A percentile compares a stretch with the other conserved stretches of the same genome.
Evolutionary conservation across 345 rosid species (phyloP).

Genomic region (Rhodomyrtus tomentosa): DNA sequence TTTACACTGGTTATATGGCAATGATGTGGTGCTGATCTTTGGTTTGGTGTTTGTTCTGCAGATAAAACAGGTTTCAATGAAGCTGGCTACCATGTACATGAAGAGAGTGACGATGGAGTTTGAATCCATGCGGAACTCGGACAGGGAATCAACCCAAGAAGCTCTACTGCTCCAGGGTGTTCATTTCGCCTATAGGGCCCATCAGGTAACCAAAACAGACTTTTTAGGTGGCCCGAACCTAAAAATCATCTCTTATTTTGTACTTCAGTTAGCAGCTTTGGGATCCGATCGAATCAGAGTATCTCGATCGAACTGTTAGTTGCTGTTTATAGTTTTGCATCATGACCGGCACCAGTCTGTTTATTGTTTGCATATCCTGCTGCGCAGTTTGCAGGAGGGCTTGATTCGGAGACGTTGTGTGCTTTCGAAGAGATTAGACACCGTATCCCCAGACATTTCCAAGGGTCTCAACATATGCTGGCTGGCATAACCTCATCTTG

Average conservation of each 20-base stretch:
- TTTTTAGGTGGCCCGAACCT: not conserved
- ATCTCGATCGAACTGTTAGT: not conserved
- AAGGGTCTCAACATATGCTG: conserved; percentile 28
- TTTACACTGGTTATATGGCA: too few relatives aligned
- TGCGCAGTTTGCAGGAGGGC: conserved; percentile 74
- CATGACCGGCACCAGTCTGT: not conserved
- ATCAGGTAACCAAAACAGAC: conserved; percentile 41
- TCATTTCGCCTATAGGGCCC: conserved; percentile 67
- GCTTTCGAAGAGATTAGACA: conserved; percentile 76
- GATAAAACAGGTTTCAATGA: conserved; percentile 67
- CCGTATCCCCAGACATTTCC: conserved; percentile 41
- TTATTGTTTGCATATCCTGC: not conserved
- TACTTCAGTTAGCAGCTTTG: not conserved
- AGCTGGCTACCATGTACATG: conserved; percentile 70
- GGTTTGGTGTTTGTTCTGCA: conserved; percentile 8
- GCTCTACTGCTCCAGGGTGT: conserved; percentile 71
- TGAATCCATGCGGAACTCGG: conserved; percentile 37
- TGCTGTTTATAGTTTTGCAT: not conserved
- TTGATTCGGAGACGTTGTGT: conserved; percentile 76
- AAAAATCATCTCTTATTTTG: not conserved
- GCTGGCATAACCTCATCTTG: conserved; percentile 38
- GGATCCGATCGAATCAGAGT: not conserved
- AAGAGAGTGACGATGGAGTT: conserved; percentile 67
- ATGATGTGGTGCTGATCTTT: not conserved
- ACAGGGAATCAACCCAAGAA: conserved; percentile 62